phyloP scores from a whole-genome alignment of 345 rosid genomes.

The Reutealis trisperma region DNA sequence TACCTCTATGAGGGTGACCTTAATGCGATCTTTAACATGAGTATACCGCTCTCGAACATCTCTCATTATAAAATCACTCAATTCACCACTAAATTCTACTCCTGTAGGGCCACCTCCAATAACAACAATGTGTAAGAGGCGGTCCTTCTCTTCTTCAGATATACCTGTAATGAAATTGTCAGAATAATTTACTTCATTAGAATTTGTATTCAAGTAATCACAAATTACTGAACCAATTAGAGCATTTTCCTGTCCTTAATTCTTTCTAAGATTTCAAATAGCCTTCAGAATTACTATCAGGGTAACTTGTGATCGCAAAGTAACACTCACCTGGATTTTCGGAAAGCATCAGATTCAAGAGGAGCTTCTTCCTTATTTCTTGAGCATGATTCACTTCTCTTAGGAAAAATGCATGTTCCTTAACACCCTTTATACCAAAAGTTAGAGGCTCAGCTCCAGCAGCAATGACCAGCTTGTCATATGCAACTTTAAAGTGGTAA shows the following conservation, averaged over 20 bases:
- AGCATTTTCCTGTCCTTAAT: not conserved
- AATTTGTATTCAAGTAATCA: not conserved
- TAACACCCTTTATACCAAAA: constrained; percentile 84
- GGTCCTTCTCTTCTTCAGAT: constrained; percentile 71
- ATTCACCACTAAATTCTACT: constrained; percentile 93
- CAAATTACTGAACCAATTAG: not conserved
- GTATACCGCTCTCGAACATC: constrained; percentile 72
- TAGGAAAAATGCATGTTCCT: constrained; percentile 84
- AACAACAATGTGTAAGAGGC: constrained; percentile 81
- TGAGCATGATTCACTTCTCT: constrained; percentile 95
- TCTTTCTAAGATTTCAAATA: not conserved
- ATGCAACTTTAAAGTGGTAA: constrained; percentile 76
- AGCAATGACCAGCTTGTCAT: constrained; percentile 86
- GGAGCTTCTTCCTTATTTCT: constrained; percentile 88
- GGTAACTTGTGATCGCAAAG: not conserved
- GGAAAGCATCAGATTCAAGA: constrained; percentile 89
- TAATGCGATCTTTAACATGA: constrained; percentile 73
- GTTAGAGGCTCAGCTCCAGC: constrained; percentile 93
- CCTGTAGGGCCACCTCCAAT: constrained; percentile 99
- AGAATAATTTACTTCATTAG: not conserved
- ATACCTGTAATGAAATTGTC: constrained; percentile 49
- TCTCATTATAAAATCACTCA: constrained; percentile 92
- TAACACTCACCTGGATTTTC: constrained; percentile 67
- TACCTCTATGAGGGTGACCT: constrained; percentile 96
- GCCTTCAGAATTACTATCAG: not conserved